Conservation (phyloP, 1,284 basidiomycete species). For the Calocybe gambosa region DNA sequence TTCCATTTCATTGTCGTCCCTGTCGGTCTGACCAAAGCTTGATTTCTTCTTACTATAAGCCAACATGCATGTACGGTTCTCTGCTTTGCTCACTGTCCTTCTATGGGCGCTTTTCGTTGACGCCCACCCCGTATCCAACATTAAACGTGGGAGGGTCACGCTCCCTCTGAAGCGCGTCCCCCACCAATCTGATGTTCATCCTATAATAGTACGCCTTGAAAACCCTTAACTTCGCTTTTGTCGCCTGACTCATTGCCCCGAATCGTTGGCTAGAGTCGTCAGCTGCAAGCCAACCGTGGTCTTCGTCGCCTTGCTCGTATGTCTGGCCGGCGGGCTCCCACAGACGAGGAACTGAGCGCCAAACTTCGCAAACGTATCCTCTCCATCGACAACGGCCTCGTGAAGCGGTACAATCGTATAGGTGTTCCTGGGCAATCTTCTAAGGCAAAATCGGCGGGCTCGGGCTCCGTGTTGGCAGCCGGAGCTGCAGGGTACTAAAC, state of each 20-base stretch:
- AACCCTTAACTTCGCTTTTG: too few relatives aligned
- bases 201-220: conserved; percentile 51
- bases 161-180: conserved; percentile 51
- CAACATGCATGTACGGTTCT: conserved; percentile 49
- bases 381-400: conserved; percentile 30
- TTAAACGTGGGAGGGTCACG: conserved; percentile 39
- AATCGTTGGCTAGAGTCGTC: conserved; percentile 41
- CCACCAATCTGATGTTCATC: conserved; percentile 42
- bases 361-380: conserved; percentile 52
- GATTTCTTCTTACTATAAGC: conserved; percentile 14
- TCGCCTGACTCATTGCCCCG: not conserved
- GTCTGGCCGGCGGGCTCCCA: conserved; percentile 50
- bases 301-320: conserved; percentile 64
- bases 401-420: conserved; percentile 26
- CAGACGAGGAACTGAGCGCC: conserved; percentile 40
- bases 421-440: conserved; percentile 21
- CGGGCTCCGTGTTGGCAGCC: conserved; percentile 10
- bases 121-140: conserved; percentile 25
- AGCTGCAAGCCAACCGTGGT: conserved; percentile 67
- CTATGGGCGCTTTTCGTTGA: conserved; percentile 39
- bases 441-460: conserved; percentile 8
- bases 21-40: conserved; percentile 15
- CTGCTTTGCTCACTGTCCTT: conserved; percentile 48
- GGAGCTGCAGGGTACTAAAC: not conserved
- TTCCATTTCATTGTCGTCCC: conserved; percentile 10